A percentile compares a stretch with the other conserved stretches of the same genome.
These are phyloP conservation scores for Nakazawaea ambrosiae DNA, from an alignment of 805 yeast genomes.

Conservation along the genomic window DNA sequence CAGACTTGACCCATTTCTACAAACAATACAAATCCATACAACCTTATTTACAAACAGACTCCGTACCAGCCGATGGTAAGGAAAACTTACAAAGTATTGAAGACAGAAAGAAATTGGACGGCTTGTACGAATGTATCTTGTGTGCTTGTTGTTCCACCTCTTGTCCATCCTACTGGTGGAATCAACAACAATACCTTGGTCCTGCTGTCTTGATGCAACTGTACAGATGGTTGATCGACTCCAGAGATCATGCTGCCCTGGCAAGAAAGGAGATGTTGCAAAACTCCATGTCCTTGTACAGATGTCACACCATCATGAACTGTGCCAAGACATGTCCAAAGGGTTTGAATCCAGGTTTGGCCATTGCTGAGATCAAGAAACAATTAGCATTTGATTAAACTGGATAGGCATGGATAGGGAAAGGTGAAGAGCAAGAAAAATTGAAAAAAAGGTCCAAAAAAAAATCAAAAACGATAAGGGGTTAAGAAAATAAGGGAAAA, in stretches of 20 bases:
- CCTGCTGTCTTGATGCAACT: slow-evolving; percentile 99
- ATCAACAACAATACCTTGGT: slow-evolving; percentile 96
- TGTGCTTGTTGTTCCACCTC: slow-evolving; percentile 99
- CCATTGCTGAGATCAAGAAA: slow-evolving; percentile 96
- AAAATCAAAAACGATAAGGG: no score
- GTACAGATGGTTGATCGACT: slow-evolving; percentile 96
- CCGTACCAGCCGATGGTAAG: slow-evolving; percentile 80
- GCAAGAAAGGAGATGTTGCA: slow-evolving; percentile 84
- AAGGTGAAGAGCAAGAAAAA: no score
- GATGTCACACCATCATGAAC: slow-evolving; percentile 99
- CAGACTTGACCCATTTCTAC: slow-evolving; percentile 96
- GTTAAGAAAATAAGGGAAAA: no score
- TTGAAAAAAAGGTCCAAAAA: no score
- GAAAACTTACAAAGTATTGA: slow-evolving; percentile 87
- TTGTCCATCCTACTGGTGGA: slow-evolving; percentile 99
- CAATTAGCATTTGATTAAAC: slow-evolving; percentile 72
- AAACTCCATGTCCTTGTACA: slow-evolving; percentile 94
- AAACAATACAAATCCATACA: slow-evolving; percentile 97
- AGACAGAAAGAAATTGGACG: slow-evolving; percentile 95
- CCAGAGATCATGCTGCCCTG: slow-evolving; percentile 86
- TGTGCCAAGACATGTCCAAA: slow-evolving; percentile 98
- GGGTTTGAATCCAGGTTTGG: slow-evolving; percentile 96
- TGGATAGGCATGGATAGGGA: no score
- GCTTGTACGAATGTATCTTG: slow-evolving; percentile 92
- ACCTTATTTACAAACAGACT: slow-evolving; percentile 86